Evolutionary conservation across 148 eudicot species (phyloP).

Genomic region (Rhododendron griersonianum): DNA sequence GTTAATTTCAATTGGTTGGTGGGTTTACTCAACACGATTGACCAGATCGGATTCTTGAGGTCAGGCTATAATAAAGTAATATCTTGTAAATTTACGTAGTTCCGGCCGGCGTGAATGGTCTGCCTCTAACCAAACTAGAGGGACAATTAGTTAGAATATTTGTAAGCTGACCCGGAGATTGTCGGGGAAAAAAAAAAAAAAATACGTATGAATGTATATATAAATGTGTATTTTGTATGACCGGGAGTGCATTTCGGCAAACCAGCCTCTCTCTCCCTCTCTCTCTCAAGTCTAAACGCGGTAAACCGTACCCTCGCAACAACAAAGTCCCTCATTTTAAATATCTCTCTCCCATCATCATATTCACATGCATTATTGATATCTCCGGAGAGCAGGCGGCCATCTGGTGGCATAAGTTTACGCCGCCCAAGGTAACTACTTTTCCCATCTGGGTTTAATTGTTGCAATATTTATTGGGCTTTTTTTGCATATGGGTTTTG

Average conservation of each 20-base stretch:
- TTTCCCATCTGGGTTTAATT: not conserved
- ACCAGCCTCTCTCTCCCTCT: not conserved
- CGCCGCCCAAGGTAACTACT: constrained; percentile 1
- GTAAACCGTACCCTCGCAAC: not conserved
- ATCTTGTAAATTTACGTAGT: too few species aligned
- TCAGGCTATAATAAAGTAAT: fast-evolving
- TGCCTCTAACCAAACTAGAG: too few species aligned
- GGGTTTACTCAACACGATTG: too few species aligned
- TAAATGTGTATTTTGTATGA: not conserved
- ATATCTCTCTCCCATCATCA: not conserved
- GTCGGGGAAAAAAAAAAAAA: too few species aligned
- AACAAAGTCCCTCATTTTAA: not conserved
- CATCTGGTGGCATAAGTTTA: not conserved
- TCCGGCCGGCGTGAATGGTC: fast-evolving
- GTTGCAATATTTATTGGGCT: not conserved
- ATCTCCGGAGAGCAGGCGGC: not conserved
- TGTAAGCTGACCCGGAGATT: fast-evolving
- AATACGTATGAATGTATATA: not conserved
- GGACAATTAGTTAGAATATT: fast-evolving
- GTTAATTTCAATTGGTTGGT: too few species aligned
- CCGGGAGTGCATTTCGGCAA: not conserved
- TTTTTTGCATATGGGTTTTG: not conserved
- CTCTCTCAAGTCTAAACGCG: too few species aligned
- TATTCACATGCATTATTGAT: not conserved
- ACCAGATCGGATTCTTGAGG: fast-evolving